Evolutionary conservation across 1,284 basidiomycete genomes (phyloP), one percentile per base, ranked within the genome.

Genomic region (Dichomitus squalens): DNA sequence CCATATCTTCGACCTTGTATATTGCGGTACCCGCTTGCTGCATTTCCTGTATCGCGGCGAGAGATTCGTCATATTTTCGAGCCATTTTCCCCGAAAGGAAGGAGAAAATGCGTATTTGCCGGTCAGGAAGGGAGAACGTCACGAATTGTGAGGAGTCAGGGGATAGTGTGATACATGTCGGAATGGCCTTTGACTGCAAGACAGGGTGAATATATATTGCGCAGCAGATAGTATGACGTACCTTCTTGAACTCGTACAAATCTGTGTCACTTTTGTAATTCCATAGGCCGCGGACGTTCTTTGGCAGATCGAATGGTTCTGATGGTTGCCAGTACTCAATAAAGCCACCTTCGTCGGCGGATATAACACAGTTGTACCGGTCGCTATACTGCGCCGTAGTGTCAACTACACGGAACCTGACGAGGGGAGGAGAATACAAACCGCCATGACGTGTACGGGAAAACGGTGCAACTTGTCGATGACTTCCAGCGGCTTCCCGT

Each of bases 241-340:
- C 93, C 84, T 98, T 99, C 78, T 98, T 98, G 77, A 99, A 99
- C 64, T 98, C 96, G 73, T 98, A 99, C 31, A 99, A 75, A 69
- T 98, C 95, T 0, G 97, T 99, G 41, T 87, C 82, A 43, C 87
- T 92, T 73, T 99, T 99, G 78, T 84, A 95, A 43, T 88, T 80
- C 93, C 96, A 99, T 59, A 98, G 73, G 1, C 89, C 89, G 0
- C 86, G 80, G 4, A 92, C 78, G 53, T 89, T 84, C 63, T 86
- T 87, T 0, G 96, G 96, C 38, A 88, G 78, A 50, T 87, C 88
- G 67, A 95, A 98, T 1, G 93, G 92, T 67, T 96, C 94, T 8
- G 72, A 75, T 0, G 95, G 94, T 68, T 88, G 86, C 97, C 97
- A 99, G 73, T 97, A 98, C 72, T 99, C 97, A 51, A 99, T 76